Percentiles rank a stretch among this genome's conserved stretches.
Conservation (phyloP, 2,329 filamentous ascomycete genomes). For the Shiraia sp. region DNA sequence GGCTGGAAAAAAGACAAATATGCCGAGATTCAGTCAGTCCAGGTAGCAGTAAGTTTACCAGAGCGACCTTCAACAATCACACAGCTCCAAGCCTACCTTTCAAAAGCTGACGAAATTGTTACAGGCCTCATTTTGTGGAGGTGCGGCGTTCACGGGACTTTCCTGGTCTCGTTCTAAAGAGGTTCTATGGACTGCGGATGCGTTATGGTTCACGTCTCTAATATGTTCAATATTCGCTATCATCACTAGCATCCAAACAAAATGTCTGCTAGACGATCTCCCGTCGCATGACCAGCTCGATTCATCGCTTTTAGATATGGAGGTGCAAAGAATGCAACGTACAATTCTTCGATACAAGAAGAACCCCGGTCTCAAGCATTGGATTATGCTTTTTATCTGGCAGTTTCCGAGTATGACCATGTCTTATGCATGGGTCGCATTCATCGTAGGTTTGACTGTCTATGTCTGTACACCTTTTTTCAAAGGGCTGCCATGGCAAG, state of each 20-base stretch:
- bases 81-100: too few species aligned
- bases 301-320: constrained; percentile 17
- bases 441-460: constrained; percentile 32
- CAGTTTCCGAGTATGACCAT: constrained; percentile 37
- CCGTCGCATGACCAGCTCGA: constrained; percentile 23
- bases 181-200: constrained; percentile 25
- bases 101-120: constrained; percentile 2
- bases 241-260: constrained; percentile 33
- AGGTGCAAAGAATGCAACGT: constrained; percentile 22
- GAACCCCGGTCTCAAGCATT: constrained; percentile 27
- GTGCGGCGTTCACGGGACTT: constrained; percentile 26
- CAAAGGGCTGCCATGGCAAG: constrained; percentile 17
- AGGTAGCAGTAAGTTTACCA: constrained; percentile 27
- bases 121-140: constrained; percentile 33
- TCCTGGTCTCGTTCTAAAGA: constrained; percentile 19
- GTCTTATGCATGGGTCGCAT: constrained; percentile 32
- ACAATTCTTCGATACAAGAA: constrained; percentile 28
- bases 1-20: constrained; percentile 36
- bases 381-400: constrained; percentile 36
- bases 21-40: constrained; percentile 29
- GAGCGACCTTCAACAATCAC: too few species aligned
- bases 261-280: constrained; percentile 32
- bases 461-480: constrained; percentile 33
- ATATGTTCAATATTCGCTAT: constrained; percentile 34
- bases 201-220: constrained; percentile 30